phyloP scores from a whole-genome alignment of 1,139 yeast species.

The Candida dubliniensis region DNA sequence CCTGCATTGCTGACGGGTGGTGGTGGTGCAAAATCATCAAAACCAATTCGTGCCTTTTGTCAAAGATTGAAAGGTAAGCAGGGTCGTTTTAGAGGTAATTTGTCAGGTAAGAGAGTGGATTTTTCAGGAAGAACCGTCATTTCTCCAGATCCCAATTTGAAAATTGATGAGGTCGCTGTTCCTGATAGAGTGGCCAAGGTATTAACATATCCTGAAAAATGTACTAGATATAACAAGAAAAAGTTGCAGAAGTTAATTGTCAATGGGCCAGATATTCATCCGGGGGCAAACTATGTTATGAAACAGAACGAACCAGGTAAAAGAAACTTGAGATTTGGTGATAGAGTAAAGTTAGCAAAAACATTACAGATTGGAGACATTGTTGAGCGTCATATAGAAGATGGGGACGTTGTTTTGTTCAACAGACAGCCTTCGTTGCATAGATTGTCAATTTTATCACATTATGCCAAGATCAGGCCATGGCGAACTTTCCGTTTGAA shows the following conservation, averaged over 20 bases:
- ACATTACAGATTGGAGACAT: constrained; percentile 83
- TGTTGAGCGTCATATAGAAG: constrained; percentile 97
- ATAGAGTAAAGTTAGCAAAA: constrained; percentile 73
- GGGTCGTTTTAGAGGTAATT: constrained; percentile 97
- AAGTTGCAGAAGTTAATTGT: constrained; percentile 72
- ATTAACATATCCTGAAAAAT: constrained; percentile 92
- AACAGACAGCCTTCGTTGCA: constrained; percentile 98
- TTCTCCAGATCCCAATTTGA: constrained; percentile 96
- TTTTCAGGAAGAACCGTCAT: constrained; percentile 98
- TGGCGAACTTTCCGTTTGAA: constrained; percentile 97
- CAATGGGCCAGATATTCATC: constrained; percentile 87
- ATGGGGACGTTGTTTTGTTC: constrained; percentile 93
- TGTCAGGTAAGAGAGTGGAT: constrained; percentile 98
- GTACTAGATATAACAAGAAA: constrained; percentile 80
- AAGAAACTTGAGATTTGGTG: constrained; percentile 87
- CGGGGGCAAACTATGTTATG: constrained; percentile 92
- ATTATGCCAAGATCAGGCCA: constrained; percentile 93
- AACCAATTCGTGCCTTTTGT: constrained; percentile 94
- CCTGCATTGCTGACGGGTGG: constrained; percentile 67
- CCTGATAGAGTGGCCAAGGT: constrained; percentile 97
- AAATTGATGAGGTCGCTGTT: constrained; percentile 96
- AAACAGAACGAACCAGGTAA: constrained; percentile 84
- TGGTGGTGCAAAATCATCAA: constrained; percentile 55
- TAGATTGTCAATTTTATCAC: constrained; percentile 89
- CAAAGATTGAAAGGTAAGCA: constrained; percentile 98